Percentiles rank a stretch among this genome's conserved stretches.
These are phyloP conservation scores for Ophiostoma tasmaniense DNA, from an alignment of 2,329 filamentous ascomycete species.

Conservation along the genomic window DNA sequence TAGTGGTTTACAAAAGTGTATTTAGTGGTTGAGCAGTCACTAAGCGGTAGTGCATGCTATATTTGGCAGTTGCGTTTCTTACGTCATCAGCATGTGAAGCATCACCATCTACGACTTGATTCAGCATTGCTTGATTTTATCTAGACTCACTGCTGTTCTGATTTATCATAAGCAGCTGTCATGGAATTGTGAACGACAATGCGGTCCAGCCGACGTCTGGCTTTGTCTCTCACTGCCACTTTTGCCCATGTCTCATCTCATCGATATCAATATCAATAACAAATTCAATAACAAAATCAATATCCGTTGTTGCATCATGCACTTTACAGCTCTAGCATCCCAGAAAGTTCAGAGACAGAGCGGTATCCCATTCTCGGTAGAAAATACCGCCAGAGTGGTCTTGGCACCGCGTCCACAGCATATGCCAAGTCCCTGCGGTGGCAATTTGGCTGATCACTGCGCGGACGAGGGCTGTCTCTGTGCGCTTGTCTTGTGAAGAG, in stretches of 20 bases:
- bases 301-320: not conserved
- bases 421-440: slow-evolving; percentile 15
- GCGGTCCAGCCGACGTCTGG: not conserved
- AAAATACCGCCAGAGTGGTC: not conserved
- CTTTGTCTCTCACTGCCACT: not conserved
- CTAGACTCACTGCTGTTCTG: not conserved
- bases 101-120: not conserved
- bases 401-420: slow-evolving; percentile 12
- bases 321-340: not conserved
- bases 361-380: no score
- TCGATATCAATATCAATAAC: not conserved
- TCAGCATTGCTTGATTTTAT: no score
- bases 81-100: not conserved
- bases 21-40: not conserved
- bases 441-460: not conserved
- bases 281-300: not conserved
- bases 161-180: not conserved
- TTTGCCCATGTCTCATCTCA: not conserved
- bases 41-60: no score
- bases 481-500: no score
- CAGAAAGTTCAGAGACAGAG: no score
- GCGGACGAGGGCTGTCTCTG: not conserved
- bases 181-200: not conserved
- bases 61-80: not conserved
- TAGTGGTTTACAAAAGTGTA: not conserved